Evolutionary conservation across 2,329 filamentous ascomycete genomes (phyloP).

Genomic region (Fusarium sp.): DNA sequence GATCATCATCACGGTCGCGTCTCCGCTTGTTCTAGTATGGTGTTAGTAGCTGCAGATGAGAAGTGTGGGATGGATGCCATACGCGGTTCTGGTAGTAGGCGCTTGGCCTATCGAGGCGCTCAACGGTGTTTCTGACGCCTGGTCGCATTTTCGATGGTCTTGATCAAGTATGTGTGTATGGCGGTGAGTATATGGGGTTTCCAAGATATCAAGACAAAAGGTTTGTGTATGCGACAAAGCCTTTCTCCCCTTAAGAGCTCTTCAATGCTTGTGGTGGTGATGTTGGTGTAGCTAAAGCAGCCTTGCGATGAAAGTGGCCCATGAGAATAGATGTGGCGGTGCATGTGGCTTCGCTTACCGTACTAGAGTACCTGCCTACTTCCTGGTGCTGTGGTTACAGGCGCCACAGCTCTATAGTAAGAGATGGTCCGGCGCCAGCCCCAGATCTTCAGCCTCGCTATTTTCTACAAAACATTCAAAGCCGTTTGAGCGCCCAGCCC

Average conservation of each 20-base stretch:
- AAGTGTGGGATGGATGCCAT: slow-evolving; percentile 49
- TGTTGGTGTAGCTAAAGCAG: slow-evolving; percentile 33
- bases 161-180: not conserved
- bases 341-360: slow-evolving; percentile 25
- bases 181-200: not conserved
- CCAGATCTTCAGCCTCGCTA: slow-evolving; percentile 42
- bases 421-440: slow-evolving; percentile 32
- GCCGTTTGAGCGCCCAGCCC: not conserved
- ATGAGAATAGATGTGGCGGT: slow-evolving; percentile 21
- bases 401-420: slow-evolving; percentile 24
- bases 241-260: slow-evolving; percentile 2
- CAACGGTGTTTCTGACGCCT: slow-evolving; percentile 78
- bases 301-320: slow-evolving; percentile 30
- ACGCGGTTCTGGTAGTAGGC: slow-evolving; percentile 92
- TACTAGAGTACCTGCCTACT: slow-evolving; percentile 1
- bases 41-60: slow-evolving; percentile 13
- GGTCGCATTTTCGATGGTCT: slow-evolving; percentile 57
- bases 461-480: slow-evolving; percentile 33
- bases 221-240: not conserved
- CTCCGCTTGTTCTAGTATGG: slow-evolving; percentile 76
- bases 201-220: not conserved
- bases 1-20: slow-evolving; percentile 71
- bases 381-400: slow-evolving; percentile 30
- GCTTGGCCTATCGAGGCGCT: slow-evolving; percentile 92
- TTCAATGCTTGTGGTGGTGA: slow-evolving; percentile 22